Conservation (phyloP, 2,329 filamentous ascomycete species). For the Sclerotinia borealis region DNA sequence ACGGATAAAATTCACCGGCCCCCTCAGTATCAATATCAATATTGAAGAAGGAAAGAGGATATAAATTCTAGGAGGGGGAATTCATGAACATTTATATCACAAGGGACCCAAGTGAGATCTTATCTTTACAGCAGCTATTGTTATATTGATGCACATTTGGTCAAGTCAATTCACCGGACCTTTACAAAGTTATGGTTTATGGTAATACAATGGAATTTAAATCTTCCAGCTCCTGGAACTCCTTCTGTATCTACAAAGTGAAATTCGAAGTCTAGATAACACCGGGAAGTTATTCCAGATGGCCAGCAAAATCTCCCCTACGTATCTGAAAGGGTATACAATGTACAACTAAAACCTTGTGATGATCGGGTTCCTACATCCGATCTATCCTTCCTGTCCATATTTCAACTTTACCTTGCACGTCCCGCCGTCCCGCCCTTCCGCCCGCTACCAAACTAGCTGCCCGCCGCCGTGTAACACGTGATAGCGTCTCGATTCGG, state of each 20-base stretch:
- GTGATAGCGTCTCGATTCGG: conserved; percentile 3
- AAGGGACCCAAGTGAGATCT: neutral
- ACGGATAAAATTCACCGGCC: conserved; percentile 8
- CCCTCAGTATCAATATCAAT: neutral
- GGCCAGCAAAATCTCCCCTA: neutral
- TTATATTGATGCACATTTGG: neutral
- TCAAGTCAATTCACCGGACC: neutral
- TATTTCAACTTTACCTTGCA: neutral
- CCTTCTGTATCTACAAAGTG: neutral
- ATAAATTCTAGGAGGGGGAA: neutral
- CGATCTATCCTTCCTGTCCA: neutral
- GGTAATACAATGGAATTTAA: neutral
- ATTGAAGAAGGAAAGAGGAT: neutral
- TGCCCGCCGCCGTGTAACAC: neutral
- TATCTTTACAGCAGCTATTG: neutral
- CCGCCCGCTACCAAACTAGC: neutral
- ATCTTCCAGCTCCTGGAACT: neutral
- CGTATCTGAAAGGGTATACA: neutral
- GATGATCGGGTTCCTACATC: neutral
- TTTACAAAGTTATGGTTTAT: neutral
- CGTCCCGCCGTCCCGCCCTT: neutral
- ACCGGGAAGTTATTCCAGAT: neutral
- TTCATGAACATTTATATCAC: neutral
- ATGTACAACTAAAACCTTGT: neutral
- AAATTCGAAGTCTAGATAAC: neutral